Evolutionary conservation across 306 rosid species (phyloP).

Genomic region (Geum urbanum): DNA sequence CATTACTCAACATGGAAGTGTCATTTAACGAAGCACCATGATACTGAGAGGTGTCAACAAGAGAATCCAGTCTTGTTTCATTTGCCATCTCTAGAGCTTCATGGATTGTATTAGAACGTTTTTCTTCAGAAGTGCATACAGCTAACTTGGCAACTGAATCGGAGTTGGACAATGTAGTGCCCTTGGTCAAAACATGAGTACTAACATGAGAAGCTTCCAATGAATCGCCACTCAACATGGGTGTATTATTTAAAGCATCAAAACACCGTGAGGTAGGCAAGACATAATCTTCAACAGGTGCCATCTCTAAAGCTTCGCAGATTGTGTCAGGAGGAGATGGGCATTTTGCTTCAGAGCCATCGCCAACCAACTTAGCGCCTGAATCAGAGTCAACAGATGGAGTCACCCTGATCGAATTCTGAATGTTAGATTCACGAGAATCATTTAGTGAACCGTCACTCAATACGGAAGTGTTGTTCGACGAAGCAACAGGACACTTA

Average conservation of each 20-base stretch:
- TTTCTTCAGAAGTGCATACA: conserved; percentile 30
- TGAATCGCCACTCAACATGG: conserved; percentile 7
- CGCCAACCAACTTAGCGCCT: conserved; percentile 30
- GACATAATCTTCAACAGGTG: conserved; percentile 26
- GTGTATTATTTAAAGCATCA: conserved; percentile 13
- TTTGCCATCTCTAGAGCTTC: conserved; percentile 23
- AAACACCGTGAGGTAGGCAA: conserved; percentile 11
- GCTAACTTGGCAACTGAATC: conserved; percentile 30
- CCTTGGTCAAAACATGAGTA: not conserved
- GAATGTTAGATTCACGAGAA: conserved; percentile 10
- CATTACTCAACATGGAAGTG: conserved; percentile 18
- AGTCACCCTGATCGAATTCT: conserved; percentile 3
- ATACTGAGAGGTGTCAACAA: conserved; percentile 12
- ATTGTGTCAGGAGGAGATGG: conserved; percentile 16
- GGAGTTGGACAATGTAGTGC: conserved; percentile 21
- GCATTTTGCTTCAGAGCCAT: conserved; percentile 29
- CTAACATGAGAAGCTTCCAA: conserved; percentile 2
- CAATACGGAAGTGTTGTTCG: conserved; percentile 15
- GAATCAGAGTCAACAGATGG: conserved; percentile 15
- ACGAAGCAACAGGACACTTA: conserved; percentile 13
- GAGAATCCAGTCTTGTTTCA: conserved; percentile 23
- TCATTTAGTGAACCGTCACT: conserved; percentile 8
- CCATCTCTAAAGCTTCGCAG: conserved; percentile 27
- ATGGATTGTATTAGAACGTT: conserved; percentile 21
- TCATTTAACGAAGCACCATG: conserved; percentile 19